Conservation (phyloP, 1,284 basidiomycete species). For the Cryptococcus sp. region DNA sequence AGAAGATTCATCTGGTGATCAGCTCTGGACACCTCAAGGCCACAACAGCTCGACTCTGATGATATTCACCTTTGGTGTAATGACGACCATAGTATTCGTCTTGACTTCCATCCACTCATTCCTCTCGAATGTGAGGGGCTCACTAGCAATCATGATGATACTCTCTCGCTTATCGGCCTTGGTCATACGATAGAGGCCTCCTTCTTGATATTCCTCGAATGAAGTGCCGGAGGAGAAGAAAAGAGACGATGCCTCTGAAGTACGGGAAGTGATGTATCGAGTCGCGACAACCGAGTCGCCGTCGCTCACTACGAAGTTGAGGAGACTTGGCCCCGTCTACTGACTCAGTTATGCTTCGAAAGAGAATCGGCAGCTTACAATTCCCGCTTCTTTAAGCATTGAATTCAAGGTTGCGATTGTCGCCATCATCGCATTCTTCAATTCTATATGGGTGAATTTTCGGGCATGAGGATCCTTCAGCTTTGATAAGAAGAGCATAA, state of each 20-base stretch:
- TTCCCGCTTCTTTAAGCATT: conserved; percentile 67
- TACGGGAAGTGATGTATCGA: conserved; percentile 85
- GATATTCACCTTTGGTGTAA: conserved; percentile 71
- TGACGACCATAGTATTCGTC: conserved; percentile 87
- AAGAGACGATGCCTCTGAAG: conserved; percentile 88
- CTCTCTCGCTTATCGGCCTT: conserved; percentile 85
- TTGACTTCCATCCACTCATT: conserved; percentile 77
- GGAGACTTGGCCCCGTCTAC: conserved; percentile 68
- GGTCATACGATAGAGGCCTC: conserved; percentile 88
- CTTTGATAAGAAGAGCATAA: conserved; percentile 85
- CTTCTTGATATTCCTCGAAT: conserved; percentile 82
- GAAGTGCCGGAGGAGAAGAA: conserved; percentile 94
- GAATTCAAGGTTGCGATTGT: conserved; percentile 75
- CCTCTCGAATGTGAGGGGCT: conserved; percentile 84
- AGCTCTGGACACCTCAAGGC: not conserved
- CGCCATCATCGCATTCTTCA: conserved; percentile 72
- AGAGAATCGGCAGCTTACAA: conserved; percentile 50
- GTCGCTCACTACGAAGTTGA: conserved; percentile 97
- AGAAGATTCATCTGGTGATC: conserved; percentile 68
- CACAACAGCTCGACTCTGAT: not conserved
- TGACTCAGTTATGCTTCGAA: not conserved
- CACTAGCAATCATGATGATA: conserved; percentile 89
- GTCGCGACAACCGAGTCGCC: conserved; percentile 90
- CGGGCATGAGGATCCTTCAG: conserved; percentile 70
- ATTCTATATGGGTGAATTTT: conserved; percentile 43